Conservation (phyloP, 116 monocot species). For the Posidonia oceanica region DNA sequence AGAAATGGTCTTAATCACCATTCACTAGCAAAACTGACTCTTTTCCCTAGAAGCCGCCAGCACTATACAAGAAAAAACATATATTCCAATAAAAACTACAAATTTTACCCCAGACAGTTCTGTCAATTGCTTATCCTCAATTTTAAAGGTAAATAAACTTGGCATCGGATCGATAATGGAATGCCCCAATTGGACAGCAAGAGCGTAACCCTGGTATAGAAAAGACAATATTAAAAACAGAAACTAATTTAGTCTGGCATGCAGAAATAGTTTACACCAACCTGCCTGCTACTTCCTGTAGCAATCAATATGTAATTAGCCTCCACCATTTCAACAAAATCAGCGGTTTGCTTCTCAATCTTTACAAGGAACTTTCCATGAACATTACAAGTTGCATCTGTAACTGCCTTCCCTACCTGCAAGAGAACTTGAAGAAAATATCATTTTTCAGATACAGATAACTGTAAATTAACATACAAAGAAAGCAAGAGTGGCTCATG, state of each 20-base stretch:
- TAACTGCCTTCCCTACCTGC: slow-evolving; percentile 80
- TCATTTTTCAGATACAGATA: no score
- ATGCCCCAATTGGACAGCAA: slow-evolving; percentile 77
- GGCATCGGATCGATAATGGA: slow-evolving; percentile 82
- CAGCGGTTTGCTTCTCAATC: slow-evolving; percentile 48
- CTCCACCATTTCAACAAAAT: no score
- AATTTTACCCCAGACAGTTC: slow-evolving; percentile 78
- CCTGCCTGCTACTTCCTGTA: no score
- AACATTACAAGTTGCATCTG: slow-evolving; percentile 31
- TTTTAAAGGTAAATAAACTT: slow-evolving; percentile 93
- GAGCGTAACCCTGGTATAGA: slow-evolving; percentile 57
- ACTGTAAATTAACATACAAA: not conserved
- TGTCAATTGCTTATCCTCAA: slow-evolving; percentile 39
- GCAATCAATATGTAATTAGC: no score
- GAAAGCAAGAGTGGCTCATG: not conserved
- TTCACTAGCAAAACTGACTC: not conserved
- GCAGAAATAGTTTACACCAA: not conserved
- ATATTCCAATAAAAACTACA: not conserved
- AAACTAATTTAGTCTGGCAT: not conserved
- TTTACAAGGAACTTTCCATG: slow-evolving; percentile 31
- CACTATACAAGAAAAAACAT: not conserved
- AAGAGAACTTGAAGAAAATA: slow-evolving; percentile 40
- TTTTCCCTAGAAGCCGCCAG: not conserved
- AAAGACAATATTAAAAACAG: not conserved
- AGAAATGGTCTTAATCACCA: not conserved